Conservation (phyloP, 352 stramenopile species). For the Phytopythium chamaehyphon region DNA sequence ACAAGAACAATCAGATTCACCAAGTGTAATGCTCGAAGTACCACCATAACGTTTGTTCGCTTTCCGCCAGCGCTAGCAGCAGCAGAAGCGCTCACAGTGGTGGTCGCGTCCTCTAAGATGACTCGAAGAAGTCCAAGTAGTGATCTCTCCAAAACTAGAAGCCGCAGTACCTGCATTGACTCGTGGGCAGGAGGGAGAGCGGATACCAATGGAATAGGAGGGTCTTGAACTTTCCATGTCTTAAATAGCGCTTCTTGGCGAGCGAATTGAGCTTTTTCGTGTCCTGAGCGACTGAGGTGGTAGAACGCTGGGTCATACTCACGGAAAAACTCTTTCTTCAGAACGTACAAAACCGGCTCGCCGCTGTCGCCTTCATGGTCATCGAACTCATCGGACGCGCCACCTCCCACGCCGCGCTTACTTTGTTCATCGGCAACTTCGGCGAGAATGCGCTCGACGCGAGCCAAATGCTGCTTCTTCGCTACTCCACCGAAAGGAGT, state of each 20-base stretch:
- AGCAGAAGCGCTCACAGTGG: constrained; percentile 13
- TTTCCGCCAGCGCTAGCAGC: constrained; percentile 20
- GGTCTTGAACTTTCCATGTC: constrained; percentile 65
- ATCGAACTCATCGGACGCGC: constrained; percentile 21
- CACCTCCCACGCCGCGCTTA: constrained; percentile 30
- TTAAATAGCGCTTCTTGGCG: constrained; percentile 83
- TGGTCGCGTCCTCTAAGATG: constrained; percentile 54
- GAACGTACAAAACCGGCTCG: constrained; percentile 66
- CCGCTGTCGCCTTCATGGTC: constrained; percentile 32
- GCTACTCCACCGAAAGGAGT: constrained; percentile 66
- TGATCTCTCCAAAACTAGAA: constrained; percentile 59
- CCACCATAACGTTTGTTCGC: constrained; percentile 63
- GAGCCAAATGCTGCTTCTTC: constrained; percentile 61
- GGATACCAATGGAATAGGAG: constrained; percentile 61
- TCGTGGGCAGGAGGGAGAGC: constrained; percentile 51
- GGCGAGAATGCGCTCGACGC: constrained; percentile 58
- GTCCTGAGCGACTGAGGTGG: constrained; percentile 65
- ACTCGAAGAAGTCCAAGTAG: constrained; percentile 63
- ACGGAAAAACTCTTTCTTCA: constrained; percentile 74
- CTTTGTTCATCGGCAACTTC: constrained; percentile 72
- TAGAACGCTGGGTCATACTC: constrained; percentile 84
- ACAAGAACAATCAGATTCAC: constrained; percentile 67
- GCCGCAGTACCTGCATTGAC: constrained; percentile 45
- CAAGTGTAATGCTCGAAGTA: constrained; percentile 59
- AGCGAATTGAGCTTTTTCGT: constrained; percentile 78